Conservation (phyloP, 257 asterid species). For the Nicotiana otophora region DNA sequence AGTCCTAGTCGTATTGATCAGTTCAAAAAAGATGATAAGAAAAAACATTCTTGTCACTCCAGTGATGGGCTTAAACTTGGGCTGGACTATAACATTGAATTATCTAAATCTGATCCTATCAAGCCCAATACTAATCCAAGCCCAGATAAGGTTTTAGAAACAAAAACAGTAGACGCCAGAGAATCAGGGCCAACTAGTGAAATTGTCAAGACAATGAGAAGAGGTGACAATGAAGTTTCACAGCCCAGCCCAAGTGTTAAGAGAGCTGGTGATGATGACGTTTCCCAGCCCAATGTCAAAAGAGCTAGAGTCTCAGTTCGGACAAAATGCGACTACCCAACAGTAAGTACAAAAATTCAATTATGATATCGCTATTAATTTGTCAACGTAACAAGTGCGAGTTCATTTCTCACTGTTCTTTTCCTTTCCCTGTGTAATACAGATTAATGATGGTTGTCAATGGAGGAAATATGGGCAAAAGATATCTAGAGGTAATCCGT, state of each 20-base stretch:
- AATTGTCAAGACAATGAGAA: slow-evolving; percentile 29
- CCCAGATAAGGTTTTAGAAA: slow-evolving; percentile 16
- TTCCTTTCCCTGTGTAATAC: not conserved
- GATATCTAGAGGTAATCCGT: slow-evolving; percentile 76
- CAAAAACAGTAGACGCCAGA: slow-evolving; percentile 22
- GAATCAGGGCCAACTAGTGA: slow-evolving; percentile 28
- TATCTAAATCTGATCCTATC: not conserved
- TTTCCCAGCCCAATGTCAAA: slow-evolving; percentile 51
- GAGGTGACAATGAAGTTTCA: slow-evolving; percentile 45
- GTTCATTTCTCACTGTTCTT: not conserved
- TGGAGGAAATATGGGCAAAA: slow-evolving; percentile 98
- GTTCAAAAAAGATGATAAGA: slow-evolving; percentile 21
- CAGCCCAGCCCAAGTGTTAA: slow-evolving; percentile 38
- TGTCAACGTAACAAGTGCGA: not conserved
- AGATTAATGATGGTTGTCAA: slow-evolving; percentile 95
- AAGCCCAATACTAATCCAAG: slow-evolving; percentile 10
- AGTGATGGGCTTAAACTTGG: slow-evolving; percentile 34
- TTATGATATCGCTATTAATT: too few species aligned
- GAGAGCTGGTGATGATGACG: slow-evolving; percentile 60
- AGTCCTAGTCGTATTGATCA: slow-evolving; percentile 20
- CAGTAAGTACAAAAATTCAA: slow-evolving; percentile 37
- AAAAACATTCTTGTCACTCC: slow-evolving; percentile 2
- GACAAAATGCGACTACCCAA: slow-evolving; percentile 71
- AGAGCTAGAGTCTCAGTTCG: slow-evolving; percentile 86
- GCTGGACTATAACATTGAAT: slow-evolving; percentile 9